Evolutionary conservation across 2,329 filamentous ascomycete genomes (phyloP).

Genomic region (Celoporthe dispersa): DNA sequence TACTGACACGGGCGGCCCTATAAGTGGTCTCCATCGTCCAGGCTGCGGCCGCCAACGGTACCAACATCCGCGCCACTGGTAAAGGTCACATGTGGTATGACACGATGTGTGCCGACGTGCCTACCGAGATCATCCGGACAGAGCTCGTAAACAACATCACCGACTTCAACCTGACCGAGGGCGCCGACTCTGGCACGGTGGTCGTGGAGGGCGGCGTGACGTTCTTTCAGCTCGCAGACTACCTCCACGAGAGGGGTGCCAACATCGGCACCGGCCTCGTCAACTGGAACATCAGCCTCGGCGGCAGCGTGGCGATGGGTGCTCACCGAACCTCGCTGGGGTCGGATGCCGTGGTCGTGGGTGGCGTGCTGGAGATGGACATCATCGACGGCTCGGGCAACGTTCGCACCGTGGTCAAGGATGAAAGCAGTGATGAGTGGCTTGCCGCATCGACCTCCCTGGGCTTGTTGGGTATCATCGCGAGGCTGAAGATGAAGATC

Average conservation of each 20-base stretch:
- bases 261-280: constrained; percentile 55
- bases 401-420: constrained; percentile 46
- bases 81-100: constrained; percentile 59
- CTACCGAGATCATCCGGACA: constrained; percentile 55
- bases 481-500: constrained; percentile 52
- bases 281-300: constrained; percentile 59
- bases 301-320: constrained; percentile 56
- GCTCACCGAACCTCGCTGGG: constrained; percentile 53
- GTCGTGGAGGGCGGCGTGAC: constrained; percentile 57
- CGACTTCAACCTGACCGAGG: constrained; percentile 46
- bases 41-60: constrained; percentile 43
- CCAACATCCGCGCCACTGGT: constrained; percentile 51
- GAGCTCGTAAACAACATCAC: constrained; percentile 65
- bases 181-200: constrained; percentile 47
- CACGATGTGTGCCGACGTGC: constrained; percentile 55
- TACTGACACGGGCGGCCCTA: constrained; percentile 6
- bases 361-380: constrained; percentile 52
- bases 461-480: constrained; percentile 53
- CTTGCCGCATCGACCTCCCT: constrained; percentile 55
- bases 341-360: constrained; percentile 55
- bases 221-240: constrained; percentile 55
- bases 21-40: constrained; percentile 43
- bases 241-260: constrained; percentile 50
- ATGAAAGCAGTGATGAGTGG: constrained; percentile 53
- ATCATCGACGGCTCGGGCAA: constrained; percentile 54